Evolutionary conservation across 306 rosid species (phyloP), one percentile per base, ranked within the genome.

Genomic region (Prunus mongolica): DNA sequence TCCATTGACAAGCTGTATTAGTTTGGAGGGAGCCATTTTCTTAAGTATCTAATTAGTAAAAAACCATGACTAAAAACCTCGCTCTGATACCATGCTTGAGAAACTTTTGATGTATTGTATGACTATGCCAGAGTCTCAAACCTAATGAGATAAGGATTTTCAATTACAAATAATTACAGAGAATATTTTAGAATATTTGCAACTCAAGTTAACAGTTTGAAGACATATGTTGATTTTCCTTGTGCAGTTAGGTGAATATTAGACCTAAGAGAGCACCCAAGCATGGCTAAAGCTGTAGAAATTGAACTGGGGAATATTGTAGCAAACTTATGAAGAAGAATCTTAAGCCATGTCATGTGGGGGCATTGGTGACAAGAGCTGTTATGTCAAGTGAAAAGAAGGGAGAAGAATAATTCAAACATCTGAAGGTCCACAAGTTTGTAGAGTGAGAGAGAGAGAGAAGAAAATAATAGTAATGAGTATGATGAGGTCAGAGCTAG

Each of bases 341-440:
- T 83, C 83, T 65, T 28, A 73, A 79, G 81, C 79, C 81, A 61
- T 74, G 71, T 83, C 81, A 84, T 58, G 85, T 80, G 80, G 80
- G 80, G 85, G 76, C 81, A 51, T 58, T 69, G 38, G 74, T 72
- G 82, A 75, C 76, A 73, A 73, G 79, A 72, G 81, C 74, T 78
- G 54, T 67, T 75, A 41, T 54, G 79, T 78, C 81, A 72, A 73
- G 60, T 78, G 83, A 76, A 56, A 78, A 63, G 79, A 60, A 78
- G 56, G 47, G 52, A 57, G 66, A 68, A 11, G 79, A 76, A 67
- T 83, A 65, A 75, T 74, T 78, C 78, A 63, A 67, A 70, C 60
- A 63, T 64, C 64, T 46, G 30, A 72, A 82, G 85, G 85, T 82
- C 84, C 87, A 83, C 82, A 24, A 64, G 51, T 67, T 63, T 74